A percentile compares a stretch with the other conserved stretches of the same genome.
phyloP scores from a whole-genome alignment of 2,329 filamentous ascomycete genomes.

The Verticillium zaregamsianum region DNA sequence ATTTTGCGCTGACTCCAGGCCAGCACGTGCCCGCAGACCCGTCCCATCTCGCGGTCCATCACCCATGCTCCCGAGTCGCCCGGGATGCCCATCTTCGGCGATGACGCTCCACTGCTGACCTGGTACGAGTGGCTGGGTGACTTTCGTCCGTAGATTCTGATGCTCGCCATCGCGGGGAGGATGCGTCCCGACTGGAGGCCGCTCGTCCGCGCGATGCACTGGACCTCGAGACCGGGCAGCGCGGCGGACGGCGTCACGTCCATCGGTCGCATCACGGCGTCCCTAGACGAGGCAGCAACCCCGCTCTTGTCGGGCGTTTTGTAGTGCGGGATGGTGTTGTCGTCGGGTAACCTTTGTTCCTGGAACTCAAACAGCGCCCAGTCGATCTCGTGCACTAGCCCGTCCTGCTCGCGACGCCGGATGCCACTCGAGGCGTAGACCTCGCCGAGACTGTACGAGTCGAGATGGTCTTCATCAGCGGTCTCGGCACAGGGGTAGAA shows the following conservation, averaged over 20 bases:
- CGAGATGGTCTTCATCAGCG: constrained; percentile 76
- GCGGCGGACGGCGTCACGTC: constrained; percentile 54
- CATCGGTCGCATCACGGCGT: constrained; percentile 44
- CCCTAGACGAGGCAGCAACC: constrained; percentile 15
- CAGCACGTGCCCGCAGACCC: constrained; percentile 84
- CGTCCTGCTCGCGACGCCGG: constrained; percentile 66
- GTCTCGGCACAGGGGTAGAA: constrained; percentile 73
- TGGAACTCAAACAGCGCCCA: constrained; percentile 88
- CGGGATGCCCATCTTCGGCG: constrained; percentile 56
- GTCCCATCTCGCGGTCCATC: constrained; percentile 72
- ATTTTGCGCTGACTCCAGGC: constrained; percentile 79
- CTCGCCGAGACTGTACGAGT: constrained; percentile 75
- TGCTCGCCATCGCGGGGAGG: constrained; percentile 70
- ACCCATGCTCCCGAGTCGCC: constrained; percentile 95
- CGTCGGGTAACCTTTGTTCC: constrained; percentile 62
- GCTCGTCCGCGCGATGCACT: constrained; percentile 84
- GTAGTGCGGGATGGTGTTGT: constrained; percentile 59
- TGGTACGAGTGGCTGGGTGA: constrained; percentile 73
- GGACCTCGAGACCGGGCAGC: constrained; percentile 73
- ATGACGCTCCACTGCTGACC: constrained; percentile 35
- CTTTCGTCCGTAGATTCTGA: constrained; percentile 81
- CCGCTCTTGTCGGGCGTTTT: background rate
- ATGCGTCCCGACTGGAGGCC: constrained; percentile 79
- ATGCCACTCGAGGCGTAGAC: constrained; percentile 90
- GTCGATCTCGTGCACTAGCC: constrained; percentile 84